These are phyloP conservation scores for Curvularia hawaiiensis DNA, from an alignment of 2,329 filamentous ascomycete genomes.

Conservation along the genomic window DNA sequence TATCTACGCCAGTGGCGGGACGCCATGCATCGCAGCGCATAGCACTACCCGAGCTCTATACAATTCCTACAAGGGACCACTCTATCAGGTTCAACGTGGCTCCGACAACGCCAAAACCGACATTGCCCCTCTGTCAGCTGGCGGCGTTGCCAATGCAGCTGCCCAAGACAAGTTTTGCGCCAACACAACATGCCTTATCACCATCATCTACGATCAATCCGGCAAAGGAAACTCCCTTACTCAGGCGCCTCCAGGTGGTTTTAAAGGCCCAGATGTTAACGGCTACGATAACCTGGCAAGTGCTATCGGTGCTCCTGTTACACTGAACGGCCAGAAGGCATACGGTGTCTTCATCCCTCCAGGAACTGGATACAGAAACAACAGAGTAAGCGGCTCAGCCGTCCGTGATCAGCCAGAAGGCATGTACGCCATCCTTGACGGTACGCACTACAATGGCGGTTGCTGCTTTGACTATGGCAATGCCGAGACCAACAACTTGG, in stretches of 20 bases:
- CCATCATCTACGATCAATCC: constrained; percentile 70
- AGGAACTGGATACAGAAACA: constrained; percentile 67
- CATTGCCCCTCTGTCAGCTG: constrained; percentile 60
- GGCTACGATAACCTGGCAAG: constrained; percentile 66
- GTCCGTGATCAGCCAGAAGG: constrained; percentile 62
- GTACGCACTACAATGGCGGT: constrained; percentile 62
- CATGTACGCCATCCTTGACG: constrained; percentile 66
- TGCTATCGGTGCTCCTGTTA: constrained; percentile 66
- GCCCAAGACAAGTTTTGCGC: constrained; percentile 66
- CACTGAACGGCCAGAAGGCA: constrained; percentile 63
- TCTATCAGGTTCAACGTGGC: constrained; percentile 65
- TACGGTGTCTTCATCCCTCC: constrained; percentile 69
- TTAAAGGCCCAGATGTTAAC: constrained; percentile 60
- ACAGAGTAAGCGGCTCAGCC: constrained; percentile 58
- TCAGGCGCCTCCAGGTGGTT: constrained; percentile 64
- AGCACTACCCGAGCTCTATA: constrained; percentile 69
- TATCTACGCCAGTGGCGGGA: constrained; percentile 63
- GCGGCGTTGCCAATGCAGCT: constrained; percentile 66
- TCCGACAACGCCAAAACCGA: constrained; percentile 57
- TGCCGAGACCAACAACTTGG: constrained; percentile 47
- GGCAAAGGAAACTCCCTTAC: constrained; percentile 66
- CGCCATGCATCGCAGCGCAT: constrained; percentile 68
- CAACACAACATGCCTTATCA: constrained; percentile 66
- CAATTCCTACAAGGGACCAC: constrained; percentile 56
- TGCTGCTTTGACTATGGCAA: constrained; percentile 59